These are phyloP conservation scores for Gnomoniopsis smithogilvyi DNA, from an alignment of 2,329 filamentous ascomycete genomes.

Conservation along the genomic window DNA sequence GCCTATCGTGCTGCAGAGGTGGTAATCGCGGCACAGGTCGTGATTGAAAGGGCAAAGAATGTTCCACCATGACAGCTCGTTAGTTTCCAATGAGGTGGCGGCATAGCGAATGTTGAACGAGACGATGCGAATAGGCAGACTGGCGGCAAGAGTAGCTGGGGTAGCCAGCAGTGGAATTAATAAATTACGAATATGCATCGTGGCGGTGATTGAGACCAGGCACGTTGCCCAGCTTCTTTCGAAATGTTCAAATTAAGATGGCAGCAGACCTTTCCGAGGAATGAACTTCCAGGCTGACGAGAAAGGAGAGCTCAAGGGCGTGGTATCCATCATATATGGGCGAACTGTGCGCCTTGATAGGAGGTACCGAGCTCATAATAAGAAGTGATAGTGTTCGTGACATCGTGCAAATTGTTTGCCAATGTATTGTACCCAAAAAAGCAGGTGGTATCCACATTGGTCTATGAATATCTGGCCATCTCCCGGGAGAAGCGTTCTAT, in stretches of 20 bases:
- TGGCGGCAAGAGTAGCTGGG: not conserved
- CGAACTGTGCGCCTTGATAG: no score
- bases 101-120: constrained; percentile 50
- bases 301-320: no score
- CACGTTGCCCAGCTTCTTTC: not conserved
- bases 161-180: not conserved
- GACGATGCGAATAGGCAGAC: constrained; percentile 34
- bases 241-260: not conserved
- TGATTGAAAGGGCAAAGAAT: constrained; percentile 23
- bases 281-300: no score
- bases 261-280: no score
- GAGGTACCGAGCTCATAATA: not conserved
- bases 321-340: no score
- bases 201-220: not conserved
- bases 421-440: not conserved
- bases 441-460: not conserved
- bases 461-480: not conserved
- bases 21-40: not conserved
- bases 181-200: not conserved
- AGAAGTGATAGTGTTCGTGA: not conserved
- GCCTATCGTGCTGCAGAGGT: not conserved
- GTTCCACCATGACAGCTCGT: constrained; percentile 39
- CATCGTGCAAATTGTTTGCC: not conserved
- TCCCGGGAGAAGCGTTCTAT: not conserved
- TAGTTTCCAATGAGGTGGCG: constrained; percentile 31